A percentile compares a stretch with the other conserved stretches of the same genome.
Conservation (phyloP, 345 rosid genomes). For the Eucalyptus erythrocorys region DNA sequence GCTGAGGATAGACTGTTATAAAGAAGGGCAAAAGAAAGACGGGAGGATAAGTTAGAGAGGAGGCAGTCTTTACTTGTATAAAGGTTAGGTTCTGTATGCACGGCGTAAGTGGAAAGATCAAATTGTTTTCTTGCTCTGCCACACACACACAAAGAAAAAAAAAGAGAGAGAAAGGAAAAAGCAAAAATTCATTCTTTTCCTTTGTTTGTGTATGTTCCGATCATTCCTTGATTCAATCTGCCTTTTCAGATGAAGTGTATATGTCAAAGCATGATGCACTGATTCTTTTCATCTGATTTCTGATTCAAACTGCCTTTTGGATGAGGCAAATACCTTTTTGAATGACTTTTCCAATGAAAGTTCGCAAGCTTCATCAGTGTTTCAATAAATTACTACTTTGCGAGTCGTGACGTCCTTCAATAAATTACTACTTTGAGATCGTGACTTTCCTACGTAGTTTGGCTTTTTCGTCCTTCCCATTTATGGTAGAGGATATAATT, state of each 20-base stretch:
- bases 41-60: background rate
- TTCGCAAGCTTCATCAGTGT: accelerated
- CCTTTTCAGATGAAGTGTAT: background rate
- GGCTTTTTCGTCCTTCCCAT: background rate
- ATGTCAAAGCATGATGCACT: background rate
- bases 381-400: too few species aligned
- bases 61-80: background rate
- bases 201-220: background rate
- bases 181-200: background rate
- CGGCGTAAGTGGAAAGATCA: background rate
- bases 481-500: too few species aligned
- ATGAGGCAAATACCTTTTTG: background rate
- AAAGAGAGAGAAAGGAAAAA: background rate
- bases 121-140: background rate
- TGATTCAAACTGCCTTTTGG: background rate
- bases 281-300: background rate
- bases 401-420: background rate
- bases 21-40: background rate
- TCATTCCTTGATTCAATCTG: background rate
- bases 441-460: background rate
- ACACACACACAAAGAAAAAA: background rate
- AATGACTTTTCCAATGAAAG: background rate
- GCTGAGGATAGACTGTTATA: background rate
- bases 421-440: background rate
- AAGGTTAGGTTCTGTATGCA: background rate